Evolutionary conservation across 257 asterid species (phyloP).

Genomic region (Solanum pinnatisectum): DNA sequence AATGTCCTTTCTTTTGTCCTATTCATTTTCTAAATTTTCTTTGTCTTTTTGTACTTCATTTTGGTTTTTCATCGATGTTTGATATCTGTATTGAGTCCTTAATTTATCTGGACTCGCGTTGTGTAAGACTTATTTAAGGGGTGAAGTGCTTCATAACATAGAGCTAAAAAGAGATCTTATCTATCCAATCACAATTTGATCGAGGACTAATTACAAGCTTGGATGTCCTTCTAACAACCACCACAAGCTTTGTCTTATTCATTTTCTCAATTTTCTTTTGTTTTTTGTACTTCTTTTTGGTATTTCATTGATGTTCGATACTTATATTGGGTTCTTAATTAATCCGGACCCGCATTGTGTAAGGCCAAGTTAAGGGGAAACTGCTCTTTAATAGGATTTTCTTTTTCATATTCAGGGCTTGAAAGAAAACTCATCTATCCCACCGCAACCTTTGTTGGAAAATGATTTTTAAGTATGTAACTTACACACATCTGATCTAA

Average conservation of each 20-base stretch:
- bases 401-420: background rate
- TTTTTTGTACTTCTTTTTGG: background rate
- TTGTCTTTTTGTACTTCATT: background rate
- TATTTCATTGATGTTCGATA: background rate
- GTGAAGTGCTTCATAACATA: background rate
- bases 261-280: background rate
- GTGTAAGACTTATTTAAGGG: background rate
- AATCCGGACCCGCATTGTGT: background rate
- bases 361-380: background rate
- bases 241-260: background rate
- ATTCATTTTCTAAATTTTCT: background rate
- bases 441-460: background rate
- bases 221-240: background rate
- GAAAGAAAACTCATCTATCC: background rate
- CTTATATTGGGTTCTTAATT: background rate
- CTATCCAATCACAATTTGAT: background rate
- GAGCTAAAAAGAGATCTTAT: background rate
- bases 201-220: background rate
- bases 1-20: background rate
- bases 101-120: background rate
- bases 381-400: background rate
- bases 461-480: background rate
- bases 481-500: background rate
- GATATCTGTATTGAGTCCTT: fast-evolving
- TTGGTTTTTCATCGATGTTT: background rate